These are phyloP conservation scores for Corylus avellana DNA, from an alignment of 306 rosid genomes.

Conservation along the genomic window DNA sequence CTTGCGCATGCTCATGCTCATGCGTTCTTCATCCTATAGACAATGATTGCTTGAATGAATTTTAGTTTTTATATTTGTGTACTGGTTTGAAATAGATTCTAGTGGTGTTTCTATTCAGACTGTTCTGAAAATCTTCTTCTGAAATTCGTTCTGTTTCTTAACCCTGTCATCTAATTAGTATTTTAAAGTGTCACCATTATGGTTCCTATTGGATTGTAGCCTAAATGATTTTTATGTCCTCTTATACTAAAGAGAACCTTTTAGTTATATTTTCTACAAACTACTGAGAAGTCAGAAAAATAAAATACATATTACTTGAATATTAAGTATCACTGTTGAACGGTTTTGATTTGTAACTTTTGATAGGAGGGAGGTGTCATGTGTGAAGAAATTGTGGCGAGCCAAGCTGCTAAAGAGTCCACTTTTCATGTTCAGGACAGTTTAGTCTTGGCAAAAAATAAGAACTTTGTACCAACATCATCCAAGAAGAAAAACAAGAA, in stretches of 20 bases:
- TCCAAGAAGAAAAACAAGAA: conserved; percentile 85
- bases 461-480: conserved; percentile 35
- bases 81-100: neutral
- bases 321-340: neutral
- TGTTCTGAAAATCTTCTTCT: neutral
- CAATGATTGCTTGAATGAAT: neutral
- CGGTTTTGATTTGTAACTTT: conserved; percentile 18
- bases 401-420: conserved; percentile 35
- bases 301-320: neutral
- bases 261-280: neutral
- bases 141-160: neutral
- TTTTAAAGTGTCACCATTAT: neutral
- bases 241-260: neutral
- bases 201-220: neutral
- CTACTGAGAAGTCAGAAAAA: neutral
- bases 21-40: neutral
- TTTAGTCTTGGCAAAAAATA: conserved; percentile 41
- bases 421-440: conserved; percentile 38
- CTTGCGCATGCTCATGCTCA: neutral
- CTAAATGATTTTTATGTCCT: neutral
- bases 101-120: neutral
- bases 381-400: conserved; percentile 29
- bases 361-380: conserved; percentile 54
- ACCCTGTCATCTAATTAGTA: neutral
- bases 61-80: neutral